Evolutionary conservation across 208 protist genomes (phyloP).

Genomic region (Acanthamoeba royreba): DNA sequence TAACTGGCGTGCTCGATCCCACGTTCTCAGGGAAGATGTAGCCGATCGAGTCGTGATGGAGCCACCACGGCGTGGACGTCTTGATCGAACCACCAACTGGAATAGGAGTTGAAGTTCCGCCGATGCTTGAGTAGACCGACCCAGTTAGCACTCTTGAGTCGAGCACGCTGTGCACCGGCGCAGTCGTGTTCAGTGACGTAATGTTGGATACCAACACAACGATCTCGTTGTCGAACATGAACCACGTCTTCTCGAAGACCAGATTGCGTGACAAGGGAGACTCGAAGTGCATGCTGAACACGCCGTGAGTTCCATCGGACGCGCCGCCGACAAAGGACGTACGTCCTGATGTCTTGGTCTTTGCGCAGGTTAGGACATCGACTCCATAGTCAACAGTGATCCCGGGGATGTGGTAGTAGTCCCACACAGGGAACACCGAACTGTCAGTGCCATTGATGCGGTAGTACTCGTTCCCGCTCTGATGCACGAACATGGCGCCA

Average conservation of each 20-base stretch:
- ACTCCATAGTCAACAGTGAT: background rate
- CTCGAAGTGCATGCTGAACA: background rate
- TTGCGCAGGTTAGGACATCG: background rate
- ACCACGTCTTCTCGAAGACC: constrained; percentile 15
- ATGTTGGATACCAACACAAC: background rate
- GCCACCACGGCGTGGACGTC: background rate
- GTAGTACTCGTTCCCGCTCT: background rate
- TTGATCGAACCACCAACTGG: background rate
- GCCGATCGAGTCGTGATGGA: background rate
- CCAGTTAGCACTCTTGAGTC: background rate
- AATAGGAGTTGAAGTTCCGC: background rate
- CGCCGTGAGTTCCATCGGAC: background rate
- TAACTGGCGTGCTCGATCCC: background rate
- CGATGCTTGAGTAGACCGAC: background rate
- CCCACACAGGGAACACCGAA: background rate
- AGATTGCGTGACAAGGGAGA: background rate
- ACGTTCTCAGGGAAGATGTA: background rate
- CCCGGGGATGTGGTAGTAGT: background rate
- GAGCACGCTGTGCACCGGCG: background rate
- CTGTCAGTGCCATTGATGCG: background rate
- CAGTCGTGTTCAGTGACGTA: background rate
- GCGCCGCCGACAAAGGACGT: background rate
- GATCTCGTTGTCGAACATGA: constrained; percentile 5
- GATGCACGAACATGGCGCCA: constrained; percentile 1
- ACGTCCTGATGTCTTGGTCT: background rate